Conservation (phyloP, 305 asterid species). For the Fraxinus angustifolia region DNA sequence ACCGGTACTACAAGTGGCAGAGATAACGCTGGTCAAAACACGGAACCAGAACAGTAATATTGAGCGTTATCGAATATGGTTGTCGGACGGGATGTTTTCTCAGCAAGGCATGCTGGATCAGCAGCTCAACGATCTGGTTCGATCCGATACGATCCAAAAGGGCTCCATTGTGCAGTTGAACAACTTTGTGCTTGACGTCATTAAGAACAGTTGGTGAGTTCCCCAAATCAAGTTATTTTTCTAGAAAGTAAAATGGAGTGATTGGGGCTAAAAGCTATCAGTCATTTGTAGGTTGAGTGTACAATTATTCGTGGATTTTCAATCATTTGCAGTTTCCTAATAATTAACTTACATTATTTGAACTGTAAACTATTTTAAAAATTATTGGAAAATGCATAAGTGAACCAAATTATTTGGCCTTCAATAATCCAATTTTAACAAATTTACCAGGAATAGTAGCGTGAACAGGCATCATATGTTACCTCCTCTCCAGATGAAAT, state of each 20-base stretch:
- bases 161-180: constrained; percentile 63
- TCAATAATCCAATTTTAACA: too few relatives aligned
- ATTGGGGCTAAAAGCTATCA: background rate
- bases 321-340: background rate
- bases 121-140: constrained; percentile 61
- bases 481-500: background rate
- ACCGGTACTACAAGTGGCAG: constrained; percentile 70
- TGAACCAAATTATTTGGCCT: too few relatives aligned
- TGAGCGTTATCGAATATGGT: constrained; percentile 59
- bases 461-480: background rate
- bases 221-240: background rate
- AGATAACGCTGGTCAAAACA: constrained; percentile 49
- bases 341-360: too few relatives aligned
- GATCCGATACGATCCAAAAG: constrained; percentile 46
- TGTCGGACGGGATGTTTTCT: constrained; percentile 59
- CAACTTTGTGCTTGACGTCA: constrained; percentile 57
- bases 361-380: too few relatives aligned
- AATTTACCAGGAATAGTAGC: background rate
- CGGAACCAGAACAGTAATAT: constrained; percentile 34
- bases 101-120: constrained; percentile 89
- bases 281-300: too few relatives aligned
- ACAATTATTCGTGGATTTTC: too few relatives aligned
- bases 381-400: too few relatives aligned
- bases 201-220: constrained; percentile 63
- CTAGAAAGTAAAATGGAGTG: background rate